phyloP scores from a whole-genome alignment of 352 stramenopile genomes.

The Pythium brachiatum region DNA sequence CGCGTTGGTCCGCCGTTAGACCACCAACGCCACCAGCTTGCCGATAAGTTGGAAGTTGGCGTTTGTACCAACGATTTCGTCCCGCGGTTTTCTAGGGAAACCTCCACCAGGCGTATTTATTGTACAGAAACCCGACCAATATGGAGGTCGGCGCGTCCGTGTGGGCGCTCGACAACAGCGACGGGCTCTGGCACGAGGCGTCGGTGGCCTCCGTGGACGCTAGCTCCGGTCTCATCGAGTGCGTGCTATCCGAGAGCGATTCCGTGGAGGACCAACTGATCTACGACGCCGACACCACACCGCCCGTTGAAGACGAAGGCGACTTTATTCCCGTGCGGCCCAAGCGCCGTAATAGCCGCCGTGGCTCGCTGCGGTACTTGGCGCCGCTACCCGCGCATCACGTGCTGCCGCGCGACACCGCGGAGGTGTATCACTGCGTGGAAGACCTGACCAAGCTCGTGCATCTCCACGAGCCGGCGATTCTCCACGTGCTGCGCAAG shows the following conservation, averaged over 20 bases:
- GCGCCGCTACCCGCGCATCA: constrained; percentile 34
- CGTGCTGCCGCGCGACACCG: constrained; percentile 59
- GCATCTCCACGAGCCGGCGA: constrained; percentile 89
- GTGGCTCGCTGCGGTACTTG: constrained; percentile 38
- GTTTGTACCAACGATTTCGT: not conserved
- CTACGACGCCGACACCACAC: constrained; percentile 24
- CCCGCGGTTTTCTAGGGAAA: not conserved
- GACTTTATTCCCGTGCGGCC: constrained; percentile 44
- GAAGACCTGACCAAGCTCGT: constrained; percentile 91
- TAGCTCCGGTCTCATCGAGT: constrained; percentile 45
- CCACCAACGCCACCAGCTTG: not conserved
- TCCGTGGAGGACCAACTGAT: constrained; percentile 26
- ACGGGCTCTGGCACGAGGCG: constrained; percentile 71
- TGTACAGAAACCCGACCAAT: not conserved
- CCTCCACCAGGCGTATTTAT: constrained; percentile 3
- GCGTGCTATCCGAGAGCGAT: constrained; percentile 43
- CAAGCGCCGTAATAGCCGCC: constrained; percentile 52
- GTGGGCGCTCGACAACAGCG: constrained; percentile 61
- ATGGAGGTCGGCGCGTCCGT: constrained; percentile 78
- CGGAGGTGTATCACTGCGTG: constrained; percentile 61
- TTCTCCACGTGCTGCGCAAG: constrained; percentile 79
- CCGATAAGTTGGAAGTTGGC: constrained; percentile 2
- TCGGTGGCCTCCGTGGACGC: constrained; percentile 49
- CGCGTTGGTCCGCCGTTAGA: not conserved
- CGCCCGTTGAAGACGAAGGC: constrained; percentile 21